Percentiles rank a stretch among this genome's conserved stretches.
phyloP scores from a whole-genome alignment of 306 rosid species.

The Sphenostylis stenocarpa region DNA sequence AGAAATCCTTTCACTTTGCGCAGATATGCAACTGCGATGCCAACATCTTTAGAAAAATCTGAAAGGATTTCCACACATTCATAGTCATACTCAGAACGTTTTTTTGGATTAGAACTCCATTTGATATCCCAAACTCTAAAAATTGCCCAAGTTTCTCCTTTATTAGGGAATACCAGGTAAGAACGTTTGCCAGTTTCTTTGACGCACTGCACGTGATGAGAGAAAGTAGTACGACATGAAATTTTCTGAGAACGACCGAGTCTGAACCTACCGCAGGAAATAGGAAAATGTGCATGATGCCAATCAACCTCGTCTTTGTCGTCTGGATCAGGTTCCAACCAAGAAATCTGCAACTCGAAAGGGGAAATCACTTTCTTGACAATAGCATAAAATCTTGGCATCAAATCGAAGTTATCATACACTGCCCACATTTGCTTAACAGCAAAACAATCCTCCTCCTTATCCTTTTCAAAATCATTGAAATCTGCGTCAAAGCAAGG shows the following conservation, averaged over 20 bases:
- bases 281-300: constrained; percentile 59
- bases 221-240: constrained; percentile 47
- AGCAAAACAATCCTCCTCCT: constrained; percentile 46
- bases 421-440: constrained; percentile 74
- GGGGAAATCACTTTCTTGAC: constrained; percentile 62
- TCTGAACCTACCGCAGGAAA: constrained; percentile 71
- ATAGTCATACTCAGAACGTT: constrained; percentile 36
- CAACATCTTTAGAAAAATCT: constrained; percentile 51
- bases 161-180: constrained; percentile 57
- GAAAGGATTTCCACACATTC: constrained; percentile 72
- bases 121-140: constrained; percentile 77
- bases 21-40: constrained; percentile 59
- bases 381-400: constrained; percentile 90
- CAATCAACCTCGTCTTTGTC: constrained; percentile 51
- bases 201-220: constrained; percentile 60
- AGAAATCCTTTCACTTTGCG: constrained; percentile 72
- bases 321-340: constrained; percentile 78
- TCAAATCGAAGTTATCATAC: constrained; percentile 60
- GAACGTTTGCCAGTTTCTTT: constrained; percentile 38
- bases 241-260: constrained; percentile 39
- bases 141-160: constrained; percentile 95
- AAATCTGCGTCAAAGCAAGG: constrained; percentile 67
- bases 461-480: constrained; percentile 65
- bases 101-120: constrained; percentile 69
- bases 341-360: constrained; percentile 64